Conservation (phyloP, 75 land plant genomes). For the Pinus taeda region DNA sequence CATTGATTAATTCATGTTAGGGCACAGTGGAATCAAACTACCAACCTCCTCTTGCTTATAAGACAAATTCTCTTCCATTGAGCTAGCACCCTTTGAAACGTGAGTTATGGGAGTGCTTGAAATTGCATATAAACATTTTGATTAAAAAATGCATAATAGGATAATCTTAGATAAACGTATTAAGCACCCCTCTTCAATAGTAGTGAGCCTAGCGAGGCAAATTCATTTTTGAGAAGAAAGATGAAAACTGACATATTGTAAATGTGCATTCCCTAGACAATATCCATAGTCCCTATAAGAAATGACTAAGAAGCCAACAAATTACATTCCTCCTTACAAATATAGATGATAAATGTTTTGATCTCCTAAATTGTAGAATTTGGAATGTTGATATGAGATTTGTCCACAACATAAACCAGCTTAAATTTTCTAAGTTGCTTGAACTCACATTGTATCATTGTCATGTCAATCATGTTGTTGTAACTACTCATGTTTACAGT, state of each 20-base stretch:
- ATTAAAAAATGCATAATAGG: too few species aligned
- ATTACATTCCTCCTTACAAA: constrained; percentile 5
- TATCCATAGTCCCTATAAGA: constrained; percentile 25
- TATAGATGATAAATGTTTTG: constrained; percentile 39
- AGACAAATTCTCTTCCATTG: too few species aligned
- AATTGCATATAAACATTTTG: too few species aligned
- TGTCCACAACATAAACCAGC: constrained; percentile 23
- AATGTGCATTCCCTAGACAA: constrained; percentile 39
- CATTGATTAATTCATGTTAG: too few species aligned
- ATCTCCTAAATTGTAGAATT: constrained; percentile 28
- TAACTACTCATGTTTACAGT: not conserved
- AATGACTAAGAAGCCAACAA: constrained; percentile 7
- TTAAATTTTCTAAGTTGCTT: constrained; percentile 12
- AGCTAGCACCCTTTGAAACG: too few species aligned
- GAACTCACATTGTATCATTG: constrained; percentile 47
- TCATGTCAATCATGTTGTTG: not conserved
- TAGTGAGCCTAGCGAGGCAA: too few species aligned
- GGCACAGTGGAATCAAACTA: too few species aligned
- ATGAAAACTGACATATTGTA: constrained; percentile 36
- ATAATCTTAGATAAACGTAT: too few species aligned
- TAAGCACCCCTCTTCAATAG: too few species aligned
- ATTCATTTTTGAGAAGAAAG: too few species aligned
- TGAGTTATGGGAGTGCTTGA: too few species aligned
- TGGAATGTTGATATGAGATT: constrained; percentile 21
- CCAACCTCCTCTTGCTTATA: too few species aligned